Evolutionary conservation across 768 basidiomycete genomes (phyloP).

Genomic region (Russula earlei): DNA sequence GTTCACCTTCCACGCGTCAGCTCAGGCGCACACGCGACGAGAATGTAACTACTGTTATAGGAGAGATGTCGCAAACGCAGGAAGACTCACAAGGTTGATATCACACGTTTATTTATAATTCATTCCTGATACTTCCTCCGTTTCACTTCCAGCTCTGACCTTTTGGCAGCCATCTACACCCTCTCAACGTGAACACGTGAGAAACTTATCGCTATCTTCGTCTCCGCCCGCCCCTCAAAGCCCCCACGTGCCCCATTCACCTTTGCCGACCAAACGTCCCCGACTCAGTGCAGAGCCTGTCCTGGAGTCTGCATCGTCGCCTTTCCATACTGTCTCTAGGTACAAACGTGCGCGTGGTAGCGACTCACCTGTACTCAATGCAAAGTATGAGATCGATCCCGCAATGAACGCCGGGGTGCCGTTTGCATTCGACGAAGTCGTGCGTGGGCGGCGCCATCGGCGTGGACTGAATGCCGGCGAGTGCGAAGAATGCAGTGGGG

Average conservation of each 20-base stretch:
- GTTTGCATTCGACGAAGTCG: constrained; percentile 70
- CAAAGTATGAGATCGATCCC: constrained; percentile 53
- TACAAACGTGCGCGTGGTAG: background rate
- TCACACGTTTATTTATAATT: too few species aligned
- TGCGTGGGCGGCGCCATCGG: constrained; percentile 55
- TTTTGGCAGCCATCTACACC: constrained; percentile 12
- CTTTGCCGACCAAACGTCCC: constrained; percentile 7
- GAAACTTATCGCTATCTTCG: background rate
- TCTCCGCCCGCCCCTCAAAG: background rate
- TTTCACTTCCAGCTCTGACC: background rate
- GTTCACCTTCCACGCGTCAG: background rate
- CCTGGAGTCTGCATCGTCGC: background rate
- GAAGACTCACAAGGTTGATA: constrained; percentile 19
- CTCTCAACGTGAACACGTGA: constrained; percentile 1
- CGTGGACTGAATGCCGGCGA: constrained; percentile 62
- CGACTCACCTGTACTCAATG: constrained; percentile 5
- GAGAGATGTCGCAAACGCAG: constrained; percentile 17
- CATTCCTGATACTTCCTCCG: background rate
- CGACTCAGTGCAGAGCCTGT: background rate
- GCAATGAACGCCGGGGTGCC: constrained; percentile 52
- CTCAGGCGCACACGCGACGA: background rate
- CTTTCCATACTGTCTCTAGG: background rate
- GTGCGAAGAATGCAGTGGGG: constrained; percentile 76
- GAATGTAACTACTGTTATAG: background rate
- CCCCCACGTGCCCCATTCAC: background rate